Conservation (phyloP, 148 eudicot genomes). For the Cornus kousa region DNA sequence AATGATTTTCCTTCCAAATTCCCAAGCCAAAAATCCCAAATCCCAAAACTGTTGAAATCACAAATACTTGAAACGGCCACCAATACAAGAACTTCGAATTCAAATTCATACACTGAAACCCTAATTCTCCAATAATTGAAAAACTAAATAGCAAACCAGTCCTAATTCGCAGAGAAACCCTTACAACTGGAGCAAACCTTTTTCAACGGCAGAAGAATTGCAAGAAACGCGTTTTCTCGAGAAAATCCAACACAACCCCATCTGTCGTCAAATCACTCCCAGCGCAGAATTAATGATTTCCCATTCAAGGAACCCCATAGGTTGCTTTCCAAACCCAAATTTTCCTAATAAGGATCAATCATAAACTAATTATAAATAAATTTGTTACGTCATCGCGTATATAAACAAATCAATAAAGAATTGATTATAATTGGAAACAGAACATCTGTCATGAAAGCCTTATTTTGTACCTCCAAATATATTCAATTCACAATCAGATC, state of each 20-base stretch:
- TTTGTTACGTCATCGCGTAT: conserved; percentile 2
- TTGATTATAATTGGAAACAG: not conserved
- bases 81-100: not conserved
- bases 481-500: conserved; percentile 6
- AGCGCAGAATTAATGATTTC: not conserved
- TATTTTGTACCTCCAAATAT: conserved; percentile 1
- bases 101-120: not conserved
- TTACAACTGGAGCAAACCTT: conserved; percentile 3
- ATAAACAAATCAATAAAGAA: not conserved
- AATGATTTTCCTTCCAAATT: not conserved
- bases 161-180: not conserved
- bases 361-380: not conserved
- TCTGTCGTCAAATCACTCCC: conserved; percentile 13
- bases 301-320: conserved; percentile 17
- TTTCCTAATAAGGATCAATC: conserved; percentile 1
- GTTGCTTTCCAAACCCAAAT: not conserved
- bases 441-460: not conserved
- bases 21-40: not conserved
- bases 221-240: conserved; percentile 15
- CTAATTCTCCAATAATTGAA: conserved; percentile 1
- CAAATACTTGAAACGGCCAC: conserved; percentile 1
- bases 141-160: not conserved
- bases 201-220: conserved; percentile 7
- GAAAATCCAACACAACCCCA: conserved; percentile 17
- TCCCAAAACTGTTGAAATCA: not conserved